phyloP scores from a whole-genome alignment of 805 yeast species.

The Cyberlindnera mycetangii region DNA sequence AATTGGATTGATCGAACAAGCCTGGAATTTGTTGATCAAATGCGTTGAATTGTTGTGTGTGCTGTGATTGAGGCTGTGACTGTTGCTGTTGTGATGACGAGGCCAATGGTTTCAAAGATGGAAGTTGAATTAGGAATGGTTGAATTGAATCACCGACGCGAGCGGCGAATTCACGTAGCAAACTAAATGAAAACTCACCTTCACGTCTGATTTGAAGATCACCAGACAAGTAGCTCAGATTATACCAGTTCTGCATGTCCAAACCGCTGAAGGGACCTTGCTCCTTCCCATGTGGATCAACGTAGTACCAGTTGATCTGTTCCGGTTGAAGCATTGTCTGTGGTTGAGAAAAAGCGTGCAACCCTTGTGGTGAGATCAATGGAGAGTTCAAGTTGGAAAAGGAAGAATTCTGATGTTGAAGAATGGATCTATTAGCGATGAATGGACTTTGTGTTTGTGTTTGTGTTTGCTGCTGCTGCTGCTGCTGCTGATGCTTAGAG shows the following conservation, averaged over 20 bases:
- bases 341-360: conserved; percentile 10
- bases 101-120: conserved; percentile 4
- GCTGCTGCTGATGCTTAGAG: conserved; percentile 14
- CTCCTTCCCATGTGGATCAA: conserved; percentile 64
- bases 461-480: conserved; percentile 8
- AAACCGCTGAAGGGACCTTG: conserved; percentile 82
- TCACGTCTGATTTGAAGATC: conserved; percentile 57
- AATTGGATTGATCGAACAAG: conserved; percentile 4
- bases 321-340: conserved; percentile 33
- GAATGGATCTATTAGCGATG: conserved; percentile 2
- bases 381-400: conserved; percentile 14
- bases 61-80: too few species aligned
- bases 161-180: conserved; percentile 53
- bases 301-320: conserved; percentile 63
- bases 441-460: conserved; percentile 10
- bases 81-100: background rate
- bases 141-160: conserved; percentile 52
- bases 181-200: conserved; percentile 47
- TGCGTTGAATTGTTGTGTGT: conserved; percentile 7
- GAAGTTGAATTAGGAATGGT: conserved; percentile 64
- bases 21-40: conserved; percentile 12
- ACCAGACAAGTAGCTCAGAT: conserved; percentile 53
- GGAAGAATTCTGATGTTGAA: conserved; percentile 11
- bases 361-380: conserved; percentile 5
- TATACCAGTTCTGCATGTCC: conserved; percentile 77